Base-by-base conservation (phyloP, 1,139 yeast genomes). In the Magnusiomyces clavatus region DNA sequence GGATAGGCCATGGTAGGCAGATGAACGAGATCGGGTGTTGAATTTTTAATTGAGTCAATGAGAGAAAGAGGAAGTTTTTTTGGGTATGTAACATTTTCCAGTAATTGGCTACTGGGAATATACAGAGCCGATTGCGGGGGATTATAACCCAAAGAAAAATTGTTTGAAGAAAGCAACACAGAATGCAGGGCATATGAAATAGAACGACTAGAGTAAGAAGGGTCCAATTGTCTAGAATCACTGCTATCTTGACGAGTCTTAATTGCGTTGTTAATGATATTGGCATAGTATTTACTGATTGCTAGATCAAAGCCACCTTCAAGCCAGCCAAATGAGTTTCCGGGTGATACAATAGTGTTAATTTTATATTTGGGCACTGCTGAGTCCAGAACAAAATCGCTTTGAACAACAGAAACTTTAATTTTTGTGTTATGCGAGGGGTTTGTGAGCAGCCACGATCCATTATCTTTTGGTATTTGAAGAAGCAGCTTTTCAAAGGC, bases 231-330 rank as follows among this genome's bases (percentile, higher is more conserved):
- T 8, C 31, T 24, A 24, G 31, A 24, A 5, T 24, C 31, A 8
- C 8, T 4, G 4, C 31, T 24, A 24, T 24, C 8, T 24, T 5
- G 8, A 24, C 8, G 4, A 8, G 31, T 24, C 8, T 24, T 24
- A 24, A 24, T 24, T 4, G 6, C 31, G 8, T 24, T 24, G 31
- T 48, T 43, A 2, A 40, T 34, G 39, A 49, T 41, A 13, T 34
- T 40, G 29, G 69, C 66, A 56, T 71, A 74, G 52, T 67, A 66
- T 8, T 62, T 53, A 13, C 73, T 69, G 19, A 77, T 57, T 0
- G 72, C 75, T 36, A 67, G 58, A 61, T 78, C 82, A 57, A 77
- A 74, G 1, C 82, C 81, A 2, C 82, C 82, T 4, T 77, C 77
- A 57, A 78, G 64, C 47, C 65, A 70, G 1, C 81, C 82, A 50